Evolutionary conservation across 1,284 basidiomycete species (phyloP).

Genomic region (Moniliella sp.): DNA sequence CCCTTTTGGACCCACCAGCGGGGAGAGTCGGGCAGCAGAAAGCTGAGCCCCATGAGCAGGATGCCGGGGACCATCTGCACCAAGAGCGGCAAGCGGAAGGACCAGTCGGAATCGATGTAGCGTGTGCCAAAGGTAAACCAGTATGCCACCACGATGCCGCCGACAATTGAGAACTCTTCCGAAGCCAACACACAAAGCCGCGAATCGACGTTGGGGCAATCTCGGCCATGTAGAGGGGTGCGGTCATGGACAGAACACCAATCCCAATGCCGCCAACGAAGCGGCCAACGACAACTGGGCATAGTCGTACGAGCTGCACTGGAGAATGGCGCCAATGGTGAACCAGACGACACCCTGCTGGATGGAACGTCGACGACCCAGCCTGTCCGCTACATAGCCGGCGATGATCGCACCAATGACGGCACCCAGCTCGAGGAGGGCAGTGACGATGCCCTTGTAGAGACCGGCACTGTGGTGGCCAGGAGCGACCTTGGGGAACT

Average conservation of each 20-base stretch:
- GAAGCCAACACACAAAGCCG: slow-evolving; percentile 1
- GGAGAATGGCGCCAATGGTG: slow-evolving; percentile 30
- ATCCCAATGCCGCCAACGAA: slow-evolving; percentile 36
- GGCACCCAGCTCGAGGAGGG: slow-evolving; percentile 53
- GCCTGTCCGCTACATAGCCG: slow-evolving; percentile 37
- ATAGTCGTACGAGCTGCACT: slow-evolving; percentile 11
- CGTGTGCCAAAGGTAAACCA: slow-evolving; percentile 31
- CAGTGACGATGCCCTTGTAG: slow-evolving; percentile 41
- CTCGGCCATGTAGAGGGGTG: slow-evolving; percentile 36
- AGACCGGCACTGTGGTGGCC: slow-evolving; percentile 6
- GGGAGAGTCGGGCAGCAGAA: slow-evolving; percentile 35
- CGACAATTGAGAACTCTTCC: slow-evolving; percentile 55
- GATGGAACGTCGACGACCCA: slow-evolving; percentile 5
- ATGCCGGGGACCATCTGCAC: slow-evolving; percentile 36
- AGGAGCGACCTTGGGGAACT: slow-evolving; percentile 41
- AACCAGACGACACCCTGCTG: slow-evolving; percentile 41
- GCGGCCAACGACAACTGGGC: slow-evolving; percentile 37
- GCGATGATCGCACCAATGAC: slow-evolving; percentile 48
- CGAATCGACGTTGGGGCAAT: slow-evolving; percentile 37
- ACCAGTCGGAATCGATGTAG: slow-evolving; percentile 8
- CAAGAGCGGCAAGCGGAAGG: slow-evolving; percentile 35
- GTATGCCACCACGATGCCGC: slow-evolving; percentile 37
- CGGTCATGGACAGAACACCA: slow-evolving; percentile 34
- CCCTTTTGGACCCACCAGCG: slow-evolving; percentile 36
- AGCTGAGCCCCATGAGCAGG: slow-evolving; percentile 23